Percentiles rank a stretch among this genome's conserved stretches.
phyloP scores from a whole-genome alignment of 176 grass and related monocot genomes.

The Carex pumila region DNA sequence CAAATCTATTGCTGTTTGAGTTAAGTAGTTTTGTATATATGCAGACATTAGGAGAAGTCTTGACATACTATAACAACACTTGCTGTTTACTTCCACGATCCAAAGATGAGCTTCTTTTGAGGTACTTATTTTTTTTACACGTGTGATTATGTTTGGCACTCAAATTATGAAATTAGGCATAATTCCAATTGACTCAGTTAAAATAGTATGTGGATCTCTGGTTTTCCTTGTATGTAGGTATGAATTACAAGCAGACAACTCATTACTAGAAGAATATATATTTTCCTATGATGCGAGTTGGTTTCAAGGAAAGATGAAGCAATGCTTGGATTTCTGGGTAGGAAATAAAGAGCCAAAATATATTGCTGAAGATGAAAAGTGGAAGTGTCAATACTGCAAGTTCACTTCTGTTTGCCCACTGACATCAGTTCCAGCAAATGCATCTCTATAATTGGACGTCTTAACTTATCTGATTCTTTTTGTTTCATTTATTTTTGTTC shows the following conservation, averaged over 20 bases:
- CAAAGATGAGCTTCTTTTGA: slow-evolving; percentile 57
- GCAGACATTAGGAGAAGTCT: slow-evolving; percentile 67
- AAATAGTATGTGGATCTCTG: background rate
- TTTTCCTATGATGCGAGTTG: slow-evolving; percentile 58
- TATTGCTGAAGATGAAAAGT: slow-evolving; percentile 53
- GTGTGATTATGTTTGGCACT: background rate
- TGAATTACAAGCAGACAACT: slow-evolving; percentile 65
- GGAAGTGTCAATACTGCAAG: slow-evolving; percentile 64
- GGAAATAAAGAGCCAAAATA: slow-evolving; percentile 45
- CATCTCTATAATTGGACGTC: background rate
- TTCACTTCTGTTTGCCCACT: slow-evolving; percentile 44
- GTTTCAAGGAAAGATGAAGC: slow-evolving; percentile 49
- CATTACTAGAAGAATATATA: slow-evolving; percentile 54
- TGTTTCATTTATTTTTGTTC: background rate
- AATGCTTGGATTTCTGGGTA: slow-evolving; percentile 46
- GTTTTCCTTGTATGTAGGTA: slow-evolving; percentile 46
- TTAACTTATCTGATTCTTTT: slow-evolving; percentile 7
- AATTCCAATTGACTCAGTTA: background rate
- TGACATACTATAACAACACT: slow-evolving; percentile 57
- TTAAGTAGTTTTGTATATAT: slow-evolving; percentile 9
- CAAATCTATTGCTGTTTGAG: background rate
- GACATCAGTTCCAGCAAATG: slow-evolving; percentile 11
- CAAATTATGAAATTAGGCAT: background rate
- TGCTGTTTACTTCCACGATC: slow-evolving; percentile 45
- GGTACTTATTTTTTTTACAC: slow-evolving; percentile 34